Base-by-base conservation (phyloP, 768 basidiomycete species). In the Strobilomyces echinocephalus region DNA sequence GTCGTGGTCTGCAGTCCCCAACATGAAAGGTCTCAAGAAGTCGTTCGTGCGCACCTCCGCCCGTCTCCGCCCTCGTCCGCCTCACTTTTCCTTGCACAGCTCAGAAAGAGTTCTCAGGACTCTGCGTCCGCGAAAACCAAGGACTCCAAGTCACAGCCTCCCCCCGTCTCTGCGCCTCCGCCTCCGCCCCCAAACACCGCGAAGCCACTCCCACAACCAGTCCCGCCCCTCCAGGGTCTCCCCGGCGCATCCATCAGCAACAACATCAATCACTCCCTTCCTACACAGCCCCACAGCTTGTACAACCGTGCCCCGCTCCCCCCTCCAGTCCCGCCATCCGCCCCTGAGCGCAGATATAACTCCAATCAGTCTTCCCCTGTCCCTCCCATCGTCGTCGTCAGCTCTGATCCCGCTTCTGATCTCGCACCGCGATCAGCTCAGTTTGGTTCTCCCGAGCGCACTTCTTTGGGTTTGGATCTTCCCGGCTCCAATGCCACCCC, bases 341-440 rank as follows among this genome's bases (percentile, higher is more conserved):
- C 72, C 34, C 70, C 80, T 44, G 88, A 88, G 70, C 85, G 85
- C 60, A 80, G 86, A 72, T 77, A 82, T 56, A 57, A 46, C 15
- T 49, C 66, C 34, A 65, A 58, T 41, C 72, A 73, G 62, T 69
- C 76, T 33, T 73, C 80, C 3, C 74, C 83, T 20, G 78, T 85
- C 10, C 90, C 91, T 52, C 86, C 91, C 54, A 91, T 92, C 68
- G 89, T 93, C 52, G 88, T 93, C 61, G 91, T 92, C 56, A 89
- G 84, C 69, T 75, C 88, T 31, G 91, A 91, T 63, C 73, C 78
- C 9, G 67, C 79, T 20, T 64, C 75, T 21, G 84, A 87, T 50
- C 48, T 53, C 21, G 64, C 72, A 26, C 75, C 75, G 60, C 76
- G 79, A 54, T 55, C 71, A 43, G 69, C 62, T 44, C 76, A 73